Conservation (phyloP, 495 filamentous ascomycete species). For the Apiosordaria backusii region DNA sequence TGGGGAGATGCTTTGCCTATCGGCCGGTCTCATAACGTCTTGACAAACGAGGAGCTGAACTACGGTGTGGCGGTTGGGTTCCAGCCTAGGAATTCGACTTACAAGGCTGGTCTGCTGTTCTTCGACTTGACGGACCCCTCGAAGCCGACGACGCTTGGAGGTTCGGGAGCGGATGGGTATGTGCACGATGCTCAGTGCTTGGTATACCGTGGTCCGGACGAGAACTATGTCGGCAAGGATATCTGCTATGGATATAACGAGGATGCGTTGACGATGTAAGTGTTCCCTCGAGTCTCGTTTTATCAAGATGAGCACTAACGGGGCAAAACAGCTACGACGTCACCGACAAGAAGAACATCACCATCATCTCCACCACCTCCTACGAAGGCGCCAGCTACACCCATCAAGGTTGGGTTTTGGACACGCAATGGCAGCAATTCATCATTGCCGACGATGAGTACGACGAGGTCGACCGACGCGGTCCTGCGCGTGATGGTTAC, state of each 20-base stretch:
- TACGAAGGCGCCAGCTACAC: conserved; percentile 50
- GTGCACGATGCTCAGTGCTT: conserved; percentile 58
- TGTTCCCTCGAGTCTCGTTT: conserved; percentile 34
- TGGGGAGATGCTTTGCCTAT: conserved; percentile 35
- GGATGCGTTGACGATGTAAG: conserved; percentile 39
- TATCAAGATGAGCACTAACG: conserved; percentile 21
- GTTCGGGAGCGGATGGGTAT: conserved; percentile 48
- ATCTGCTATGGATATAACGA: conserved; percentile 58
- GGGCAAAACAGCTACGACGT: conserved; percentile 49
- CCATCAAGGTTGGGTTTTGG: conserved; percentile 55
- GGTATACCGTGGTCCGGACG: conserved; percentile 52
- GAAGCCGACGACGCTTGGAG: conserved; percentile 47
- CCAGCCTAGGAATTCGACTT: conserved; percentile 36
- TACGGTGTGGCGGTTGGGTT: conserved; percentile 47
- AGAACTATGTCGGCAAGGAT: conserved; percentile 45
- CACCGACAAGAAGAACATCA: conserved; percentile 46
- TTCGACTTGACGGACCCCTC: conserved; percentile 47
- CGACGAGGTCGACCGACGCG: conserved; percentile 46
- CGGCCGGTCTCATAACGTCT: conserved; percentile 48
- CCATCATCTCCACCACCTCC: conserved; percentile 49
- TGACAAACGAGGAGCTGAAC: conserved; percentile 45
- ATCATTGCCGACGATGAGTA: conserved; percentile 56
- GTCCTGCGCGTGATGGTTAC: conserved; percentile 39
- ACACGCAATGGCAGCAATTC: conserved; percentile 38
- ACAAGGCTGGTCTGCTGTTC: conserved; percentile 46